Percentiles rank a stretch among this genome's conserved stretches.
Conservation (phyloP, 108 stramenopile genomes). For the Nitzschia inconspicua region DNA sequence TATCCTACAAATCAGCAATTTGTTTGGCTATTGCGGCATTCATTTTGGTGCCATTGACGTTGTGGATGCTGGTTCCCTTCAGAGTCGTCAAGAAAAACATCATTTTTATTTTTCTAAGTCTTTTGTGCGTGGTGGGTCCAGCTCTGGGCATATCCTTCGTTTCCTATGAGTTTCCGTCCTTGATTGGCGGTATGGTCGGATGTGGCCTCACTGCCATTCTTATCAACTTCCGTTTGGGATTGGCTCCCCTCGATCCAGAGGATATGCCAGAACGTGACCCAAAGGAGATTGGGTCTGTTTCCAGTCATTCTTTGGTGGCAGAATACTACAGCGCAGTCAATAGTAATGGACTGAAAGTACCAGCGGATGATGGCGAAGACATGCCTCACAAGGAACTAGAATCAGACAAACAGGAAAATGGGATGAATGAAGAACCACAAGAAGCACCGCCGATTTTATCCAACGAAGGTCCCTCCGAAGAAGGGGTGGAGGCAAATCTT, state of each 20-base stretch:
- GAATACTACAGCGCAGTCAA: background rate
- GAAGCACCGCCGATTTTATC: background rate
- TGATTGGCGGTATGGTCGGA: conserved; percentile 62
- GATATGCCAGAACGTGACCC: background rate
- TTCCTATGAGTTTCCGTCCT: conserved; percentile 53
- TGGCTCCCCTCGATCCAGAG: conserved; percentile 3
- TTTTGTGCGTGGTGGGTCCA: conserved; percentile 31
- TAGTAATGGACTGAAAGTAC: background rate
- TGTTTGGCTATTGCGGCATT: conserved; percentile 37
- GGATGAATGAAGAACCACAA: background rate
- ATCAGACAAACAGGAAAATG: background rate
- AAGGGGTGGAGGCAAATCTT: background rate
- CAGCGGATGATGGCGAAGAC: no score
- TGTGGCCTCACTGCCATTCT: conserved; percentile 36
- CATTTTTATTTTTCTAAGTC: conserved; percentile 36
- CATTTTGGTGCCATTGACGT: conserved; percentile 41
- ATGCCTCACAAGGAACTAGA: background rate
- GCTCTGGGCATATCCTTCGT: conserved; percentile 43
- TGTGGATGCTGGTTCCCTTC: conserved; percentile 44
- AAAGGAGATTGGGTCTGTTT: background rate
- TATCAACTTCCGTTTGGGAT: conserved; percentile 41
- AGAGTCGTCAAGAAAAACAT: conserved; percentile 35
- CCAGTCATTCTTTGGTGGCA: background rate
- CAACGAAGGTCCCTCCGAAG: background rate
- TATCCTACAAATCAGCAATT: conserved; percentile 42